Evolutionary conservation across 495 filamentous ascomycete genomes (phyloP).

Genomic region (Amphirosellinia nigrospora): DNA sequence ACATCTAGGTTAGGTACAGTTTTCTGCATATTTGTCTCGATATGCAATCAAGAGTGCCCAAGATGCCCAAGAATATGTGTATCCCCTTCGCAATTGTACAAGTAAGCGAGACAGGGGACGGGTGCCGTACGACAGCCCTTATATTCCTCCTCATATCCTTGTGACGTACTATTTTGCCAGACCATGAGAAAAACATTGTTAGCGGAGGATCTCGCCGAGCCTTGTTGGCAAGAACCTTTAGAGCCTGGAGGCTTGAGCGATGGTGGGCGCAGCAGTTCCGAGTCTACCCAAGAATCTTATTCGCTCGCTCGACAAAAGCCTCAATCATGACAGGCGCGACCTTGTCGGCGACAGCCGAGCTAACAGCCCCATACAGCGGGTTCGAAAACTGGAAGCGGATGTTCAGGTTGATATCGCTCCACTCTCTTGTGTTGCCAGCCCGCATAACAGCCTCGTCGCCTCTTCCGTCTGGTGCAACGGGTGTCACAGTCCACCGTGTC

Average conservation of each 20-base stretch:
- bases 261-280: background rate
- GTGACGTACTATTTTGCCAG: background rate
- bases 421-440: conserved; percentile 45
- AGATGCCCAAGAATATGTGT: background rate
- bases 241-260: background rate
- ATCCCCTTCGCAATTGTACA: background rate
- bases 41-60: conserved; percentile 11
- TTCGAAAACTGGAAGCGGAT: conserved; percentile 85
- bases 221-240: background rate
- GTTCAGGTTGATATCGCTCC: conserved; percentile 74
- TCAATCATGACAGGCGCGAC: conserved; percentile 87
- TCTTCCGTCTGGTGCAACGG: conserved; percentile 42
- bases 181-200: background rate
- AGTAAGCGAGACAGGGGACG: background rate
- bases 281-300: conserved; percentile 37
- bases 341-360: conserved; percentile 78
- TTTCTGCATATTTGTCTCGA: background rate
- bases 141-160: background rate
- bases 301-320: conserved; percentile 86
- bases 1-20: background rate
- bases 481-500: conserved; percentile 74
- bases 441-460: conserved; percentile 33
- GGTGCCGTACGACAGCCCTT: background rate
- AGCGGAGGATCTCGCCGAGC: background rate
- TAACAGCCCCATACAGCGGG: conserved; percentile 80